Base-by-base conservation (phyloP, 2,329 filamentous ascomycete genomes). In the Talaromyces sp. region DNA sequence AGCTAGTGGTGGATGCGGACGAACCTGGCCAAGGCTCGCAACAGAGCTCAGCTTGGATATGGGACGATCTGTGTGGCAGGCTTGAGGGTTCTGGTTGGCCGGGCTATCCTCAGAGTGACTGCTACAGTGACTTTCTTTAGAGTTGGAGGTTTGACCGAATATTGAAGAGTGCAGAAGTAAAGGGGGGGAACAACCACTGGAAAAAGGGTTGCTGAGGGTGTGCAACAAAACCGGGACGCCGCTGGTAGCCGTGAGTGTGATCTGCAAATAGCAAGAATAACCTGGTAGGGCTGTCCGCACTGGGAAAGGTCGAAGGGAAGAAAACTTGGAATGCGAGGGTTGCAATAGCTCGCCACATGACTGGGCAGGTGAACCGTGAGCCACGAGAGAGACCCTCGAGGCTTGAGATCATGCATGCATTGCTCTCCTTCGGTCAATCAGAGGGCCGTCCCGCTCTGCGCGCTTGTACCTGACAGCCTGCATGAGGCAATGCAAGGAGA, bases 251-350 rank as follows among this genome's bases (percentile, higher is more conserved):
- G 48, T 29, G 24, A 11, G 14, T 26, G 48, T 26, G 48, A 52
- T 52, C 48, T 52, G 17, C 48, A 52, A 52, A 29, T 19, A 52
- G 24, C 6, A 29, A 29, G 24, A 26, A n/a, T 52, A 46, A 12
- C 43, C 11, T 11, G 26, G 55, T 57, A 57, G 55, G 55, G 55
- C 55, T 57, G 55, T 21, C 55, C 48, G 48, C 24, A 26, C 24
- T 17, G 11, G 19, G 48, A 12, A 31, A 32, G 27, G 52, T 14
- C 10, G n/a, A 58, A 54, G 21, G 32, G 48, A 57, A 26, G 12
- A 43, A 58, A 61, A 46, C 59, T 61, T 61, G 59, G 59, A 61
- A 58, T 58, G 56, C 26, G 59, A 58, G 54, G 51, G 59, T 57
- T 60, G 58, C 54, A 60, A 46, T 35, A 53, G n/a, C 52, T 35